Conservation (phyloP, 2,329 filamentous ascomycete species). For the Ramularia collo-cygni region DNA sequence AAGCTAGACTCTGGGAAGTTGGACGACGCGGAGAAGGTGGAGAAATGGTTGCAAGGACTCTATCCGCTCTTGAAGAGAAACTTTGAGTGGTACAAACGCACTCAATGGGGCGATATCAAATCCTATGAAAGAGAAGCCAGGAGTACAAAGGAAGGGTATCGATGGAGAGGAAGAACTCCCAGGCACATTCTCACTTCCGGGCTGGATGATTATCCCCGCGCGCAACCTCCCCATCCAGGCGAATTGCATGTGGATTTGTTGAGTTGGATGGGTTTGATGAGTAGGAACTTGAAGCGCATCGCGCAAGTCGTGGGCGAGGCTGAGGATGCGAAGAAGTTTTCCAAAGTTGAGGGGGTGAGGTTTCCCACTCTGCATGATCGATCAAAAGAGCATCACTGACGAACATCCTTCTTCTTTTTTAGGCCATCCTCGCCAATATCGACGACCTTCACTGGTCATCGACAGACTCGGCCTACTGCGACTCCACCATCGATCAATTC, state of each 20-base stretch:
- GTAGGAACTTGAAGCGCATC: conserved; percentile 73
- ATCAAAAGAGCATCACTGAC: too few species aligned
- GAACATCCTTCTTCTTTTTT: too few species aligned
- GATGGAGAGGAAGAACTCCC: conserved; percentile 86
- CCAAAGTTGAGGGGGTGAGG: conserved; percentile 58
- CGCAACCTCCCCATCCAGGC: conserved; percentile 88
- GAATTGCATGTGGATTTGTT: conserved; percentile 94
- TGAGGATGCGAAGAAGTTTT: conserved; percentile 70
- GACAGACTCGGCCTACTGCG: conserved; percentile 76
- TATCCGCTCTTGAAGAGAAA: conserved; percentile 85
- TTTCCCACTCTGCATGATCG: too few species aligned
- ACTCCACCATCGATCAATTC: conserved; percentile 90
- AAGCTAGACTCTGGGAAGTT: conserved; percentile 56
- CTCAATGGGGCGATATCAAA: conserved; percentile 83
- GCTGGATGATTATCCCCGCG: conserved; percentile 90
- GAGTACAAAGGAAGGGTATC: conserved; percentile 84
- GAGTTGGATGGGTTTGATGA: conserved; percentile 97
- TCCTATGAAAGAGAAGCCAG: conserved; percentile 78
- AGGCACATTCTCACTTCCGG: conserved; percentile 87
- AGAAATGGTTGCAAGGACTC: conserved; percentile 65
- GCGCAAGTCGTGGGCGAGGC: conserved; percentile 65
- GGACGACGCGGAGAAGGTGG: conserved; percentile 60
- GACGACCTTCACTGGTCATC: conserved; percentile 91
- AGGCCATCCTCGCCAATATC: conserved; percentile 79
- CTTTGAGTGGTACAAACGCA: conserved; percentile 91